These are phyloP conservation scores for Rhytidiadelphus loreus DNA, from an alignment of 225 moss, liverwort and hornwort species.

Conservation along the genomic window DNA sequence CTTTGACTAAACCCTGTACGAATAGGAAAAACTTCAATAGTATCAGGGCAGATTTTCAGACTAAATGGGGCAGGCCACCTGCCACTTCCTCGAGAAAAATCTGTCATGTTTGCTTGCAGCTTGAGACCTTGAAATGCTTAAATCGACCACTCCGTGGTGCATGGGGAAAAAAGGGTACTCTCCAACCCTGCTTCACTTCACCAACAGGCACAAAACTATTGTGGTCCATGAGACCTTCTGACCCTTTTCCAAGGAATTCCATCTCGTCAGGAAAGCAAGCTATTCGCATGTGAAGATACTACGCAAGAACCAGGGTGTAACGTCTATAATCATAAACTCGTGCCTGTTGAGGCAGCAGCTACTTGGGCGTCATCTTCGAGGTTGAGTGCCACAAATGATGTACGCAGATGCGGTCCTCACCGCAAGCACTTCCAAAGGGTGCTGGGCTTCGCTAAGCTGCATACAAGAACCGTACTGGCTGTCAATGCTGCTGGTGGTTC, in stretches of 20 bases:
- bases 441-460: constrained; percentile 16
- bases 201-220: neutral
- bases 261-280: neutral
- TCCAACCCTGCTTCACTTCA: neutral
- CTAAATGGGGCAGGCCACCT: neutral
- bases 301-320: neutral
- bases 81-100: neutral
- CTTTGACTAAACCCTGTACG: neutral
- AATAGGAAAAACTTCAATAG: neutral
- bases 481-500: neutral
- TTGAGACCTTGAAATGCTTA: neutral
- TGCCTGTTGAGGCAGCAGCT: constrained; percentile 4
- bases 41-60: neutral
- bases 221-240: neutral
- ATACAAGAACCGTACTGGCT: neutral
- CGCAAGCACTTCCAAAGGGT: constrained; percentile 6
- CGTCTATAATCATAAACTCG: constrained; percentile 2
- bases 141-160: neutral
- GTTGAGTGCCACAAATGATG: neutral
- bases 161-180: neutral
- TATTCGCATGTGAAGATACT: neutral
- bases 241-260: neutral
- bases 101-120: neutral
- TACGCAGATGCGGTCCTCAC: constrained; percentile 8
- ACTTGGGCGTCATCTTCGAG: constrained; percentile 1